A percentile compares a stretch with the other conserved stretches of the same genome.
These are phyloP conservation scores for Psilocybe subaeruginosa DNA, from an alignment of 768 basidiomycete genomes.

Conservation along the genomic window DNA sequence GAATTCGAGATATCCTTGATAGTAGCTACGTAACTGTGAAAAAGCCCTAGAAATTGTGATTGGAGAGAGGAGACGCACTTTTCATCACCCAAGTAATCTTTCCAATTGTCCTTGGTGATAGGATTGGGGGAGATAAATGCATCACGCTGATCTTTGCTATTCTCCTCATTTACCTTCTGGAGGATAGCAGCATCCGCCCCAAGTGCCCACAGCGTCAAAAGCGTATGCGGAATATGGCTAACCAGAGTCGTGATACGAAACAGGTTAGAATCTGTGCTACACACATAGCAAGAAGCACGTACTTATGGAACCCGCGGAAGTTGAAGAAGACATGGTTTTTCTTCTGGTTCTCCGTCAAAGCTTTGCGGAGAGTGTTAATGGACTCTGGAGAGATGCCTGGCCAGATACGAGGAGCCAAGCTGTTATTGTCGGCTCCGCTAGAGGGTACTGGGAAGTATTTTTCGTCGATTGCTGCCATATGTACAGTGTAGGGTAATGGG, in stretches of 20 bases:
- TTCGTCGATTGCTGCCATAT: not conserved
- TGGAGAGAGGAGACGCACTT: constrained; percentile 35
- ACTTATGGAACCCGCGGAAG: constrained; percentile 51
- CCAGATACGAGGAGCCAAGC: constrained; percentile 13
- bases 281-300: not conserved
- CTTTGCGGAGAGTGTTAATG: constrained; percentile 25
- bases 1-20: constrained; percentile 50
- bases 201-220: constrained; percentile 61
- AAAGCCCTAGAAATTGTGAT: not conserved
- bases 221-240: constrained; percentile 59
- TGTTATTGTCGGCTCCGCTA: too few species aligned
- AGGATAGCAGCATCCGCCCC: constrained; percentile 51
- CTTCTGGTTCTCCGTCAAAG: constrained; percentile 52
- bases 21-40: constrained; percentile 7
- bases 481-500: not conserved
- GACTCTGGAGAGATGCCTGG: constrained; percentile 29
- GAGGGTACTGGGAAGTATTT: not conserved
- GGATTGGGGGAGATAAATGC: constrained; percentile 44
- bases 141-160: constrained; percentile 37
- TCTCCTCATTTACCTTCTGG: constrained; percentile 37
- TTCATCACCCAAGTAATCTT: constrained; percentile 59
- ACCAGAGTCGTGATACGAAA: not conserved
- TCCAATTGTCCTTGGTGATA: constrained; percentile 52
- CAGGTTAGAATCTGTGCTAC: too few species aligned
- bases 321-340: constrained; percentile 55